Evolutionary conservation across 371 early-diverging fungal species (phyloP).

Genomic region (Syncephalastrum contaminatum): DNA sequence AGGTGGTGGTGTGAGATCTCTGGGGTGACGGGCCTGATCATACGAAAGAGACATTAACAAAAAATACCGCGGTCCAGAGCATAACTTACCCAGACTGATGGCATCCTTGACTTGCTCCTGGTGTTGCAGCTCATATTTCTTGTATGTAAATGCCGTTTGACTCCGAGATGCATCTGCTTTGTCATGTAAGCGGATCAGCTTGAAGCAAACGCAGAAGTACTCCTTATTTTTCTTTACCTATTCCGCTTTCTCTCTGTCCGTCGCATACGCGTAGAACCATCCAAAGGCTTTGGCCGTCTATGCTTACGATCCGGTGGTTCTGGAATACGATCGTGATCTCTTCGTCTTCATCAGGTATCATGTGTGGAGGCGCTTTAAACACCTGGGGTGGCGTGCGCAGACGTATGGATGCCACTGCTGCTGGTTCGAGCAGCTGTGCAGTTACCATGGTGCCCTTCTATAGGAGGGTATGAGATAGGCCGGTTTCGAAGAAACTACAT

Average conservation of each 20-base stretch:
- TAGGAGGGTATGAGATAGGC: not conserved
- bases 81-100: slow-evolving; percentile 46
- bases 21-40: slow-evolving; percentile 29
- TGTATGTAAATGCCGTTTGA: slow-evolving; percentile 57
- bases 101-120: slow-evolving; percentile 54
- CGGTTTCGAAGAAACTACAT: not conserved
- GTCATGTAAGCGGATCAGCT: not conserved
- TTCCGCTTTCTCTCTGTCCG: slow-evolving; percentile 38
- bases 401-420: slow-evolving; percentile 51
- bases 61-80: not conserved
- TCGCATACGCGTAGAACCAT: slow-evolving; percentile 57
- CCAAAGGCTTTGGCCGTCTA: slow-evolving; percentile 65
- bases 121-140: slow-evolving; percentile 58
- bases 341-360: slow-evolving; percentile 48
- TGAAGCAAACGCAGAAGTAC: not conserved
- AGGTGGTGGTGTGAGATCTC: slow-evolving; percentile 11
- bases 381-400: slow-evolving; percentile 49
- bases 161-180: slow-evolving; percentile 40
- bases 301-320: slow-evolving; percentile 53
- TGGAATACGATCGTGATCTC: slow-evolving; percentile 59
- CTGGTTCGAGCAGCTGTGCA: slow-evolving; percentile 55
- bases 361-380: slow-evolving; percentile 22
- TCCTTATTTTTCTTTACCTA: slow-evolving; percentile 12
- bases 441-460: slow-evolving; percentile 55
- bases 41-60: slow-evolving; percentile 2